Percentiles rank a stretch among this genome's conserved stretches.
phyloP scores from a whole-genome alignment of 2,329 filamentous ascomycete species.

The Seiridium cupressi region DNA sequence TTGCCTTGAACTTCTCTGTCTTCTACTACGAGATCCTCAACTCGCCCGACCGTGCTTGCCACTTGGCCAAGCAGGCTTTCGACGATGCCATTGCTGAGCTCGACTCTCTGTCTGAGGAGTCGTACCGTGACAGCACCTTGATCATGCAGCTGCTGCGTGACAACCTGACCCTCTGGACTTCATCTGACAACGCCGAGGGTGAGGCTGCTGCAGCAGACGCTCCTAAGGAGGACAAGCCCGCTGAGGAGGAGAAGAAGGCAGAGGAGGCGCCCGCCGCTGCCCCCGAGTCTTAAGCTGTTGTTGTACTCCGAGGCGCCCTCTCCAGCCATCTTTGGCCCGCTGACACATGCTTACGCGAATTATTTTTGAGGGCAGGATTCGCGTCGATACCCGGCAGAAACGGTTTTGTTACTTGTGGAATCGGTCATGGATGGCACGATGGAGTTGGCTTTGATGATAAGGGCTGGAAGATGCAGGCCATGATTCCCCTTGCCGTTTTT shows the following conservation, averaged over 20 bases:
- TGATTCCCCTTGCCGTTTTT: conserved; percentile 22
- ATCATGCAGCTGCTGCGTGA: conserved; percentile 99
- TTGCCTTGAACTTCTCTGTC: conserved; percentile 98
- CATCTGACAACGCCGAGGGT: conserved; percentile 80
- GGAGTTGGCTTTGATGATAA: conserved; percentile 27
- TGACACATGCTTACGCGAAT: conserved; percentile 2
- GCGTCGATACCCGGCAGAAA: conserved; percentile 27
- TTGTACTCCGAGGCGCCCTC: neutral
- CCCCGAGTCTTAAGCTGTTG: conserved; percentile 51
- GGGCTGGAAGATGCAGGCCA: conserved; percentile 29
- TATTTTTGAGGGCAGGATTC: conserved; percentile 12
- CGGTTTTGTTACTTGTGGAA: conserved; percentile 28
- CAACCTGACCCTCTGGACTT: conserved; percentile 98
- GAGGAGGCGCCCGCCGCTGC: conserved; percentile 44
- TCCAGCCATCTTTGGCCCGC: neutral
- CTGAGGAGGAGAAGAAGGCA: conserved; percentile 58
- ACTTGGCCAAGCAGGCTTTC: conserved; percentile 98
- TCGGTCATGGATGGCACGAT: conserved; percentile 24
- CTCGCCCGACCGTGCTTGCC: conserved; percentile 95
- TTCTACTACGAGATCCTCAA: conserved; percentile 99
- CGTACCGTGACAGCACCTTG: conserved; percentile 96
- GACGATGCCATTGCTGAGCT: conserved; percentile 98
- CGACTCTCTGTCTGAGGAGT: conserved; percentile 95
- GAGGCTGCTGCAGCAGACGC: conserved; percentile 60
- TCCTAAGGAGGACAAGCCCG: conserved; percentile 53